These are phyloP conservation scores for Straminergon stramineum DNA, from an alignment of 225 moss, liverwort and hornwort genomes.

Conservation along the genomic window DNA sequence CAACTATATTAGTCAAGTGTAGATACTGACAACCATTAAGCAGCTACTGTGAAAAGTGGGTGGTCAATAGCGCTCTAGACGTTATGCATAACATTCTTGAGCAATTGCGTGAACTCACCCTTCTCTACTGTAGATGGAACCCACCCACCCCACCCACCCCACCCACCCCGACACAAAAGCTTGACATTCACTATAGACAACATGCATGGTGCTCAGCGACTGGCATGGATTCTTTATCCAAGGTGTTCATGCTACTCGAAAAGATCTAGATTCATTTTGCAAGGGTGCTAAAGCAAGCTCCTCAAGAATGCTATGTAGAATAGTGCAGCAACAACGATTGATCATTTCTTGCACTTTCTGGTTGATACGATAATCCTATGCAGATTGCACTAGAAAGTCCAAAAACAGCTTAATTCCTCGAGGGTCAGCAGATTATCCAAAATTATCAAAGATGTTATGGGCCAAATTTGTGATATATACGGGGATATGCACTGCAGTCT, in stretches of 20 bases:
- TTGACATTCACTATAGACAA: background rate
- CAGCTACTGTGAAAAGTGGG: background rate
- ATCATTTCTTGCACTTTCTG: background rate
- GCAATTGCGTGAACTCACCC: background rate
- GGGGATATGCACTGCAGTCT: background rate
- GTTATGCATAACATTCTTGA: background rate
- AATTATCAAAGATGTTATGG: background rate
- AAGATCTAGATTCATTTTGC: background rate
- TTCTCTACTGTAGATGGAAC: background rate
- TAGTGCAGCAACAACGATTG: background rate
- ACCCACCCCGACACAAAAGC: background rate
- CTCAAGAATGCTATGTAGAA: background rate
- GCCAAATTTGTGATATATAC: background rate
- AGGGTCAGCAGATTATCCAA: background rate
- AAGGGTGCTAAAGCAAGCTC: background rate
- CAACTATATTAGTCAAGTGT: background rate
- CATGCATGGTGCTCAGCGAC: background rate
- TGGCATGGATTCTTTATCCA: background rate
- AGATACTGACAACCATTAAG: background rate
- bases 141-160: too few relatives aligned
- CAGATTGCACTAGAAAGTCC: background rate
- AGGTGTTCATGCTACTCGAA: background rate
- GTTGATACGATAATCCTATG: background rate
- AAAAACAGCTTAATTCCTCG: background rate
- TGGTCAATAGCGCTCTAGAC: background rate